Evolutionary conservation across 148 eudicot genomes (phyloP), one percentile per base, ranked within the genome.

Genomic region (Heliamphora exappendiculata): DNA sequence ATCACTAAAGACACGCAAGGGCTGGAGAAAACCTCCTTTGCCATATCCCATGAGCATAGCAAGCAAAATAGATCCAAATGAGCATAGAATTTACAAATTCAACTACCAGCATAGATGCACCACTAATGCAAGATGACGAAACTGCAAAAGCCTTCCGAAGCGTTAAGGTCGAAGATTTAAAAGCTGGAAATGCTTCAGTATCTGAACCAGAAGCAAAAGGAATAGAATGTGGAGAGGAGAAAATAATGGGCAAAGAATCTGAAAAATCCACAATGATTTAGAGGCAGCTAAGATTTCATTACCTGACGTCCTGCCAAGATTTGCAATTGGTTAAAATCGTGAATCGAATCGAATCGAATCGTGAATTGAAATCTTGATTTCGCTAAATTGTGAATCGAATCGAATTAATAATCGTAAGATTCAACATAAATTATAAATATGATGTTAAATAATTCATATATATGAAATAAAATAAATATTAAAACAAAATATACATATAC

Each of bases 21-120:
- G 51, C 67, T 7, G 55, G 72, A 76, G 74, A 73, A 49, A 68
- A 60, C 53, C 50, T 50, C 72, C 37, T 37, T 55, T 72, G 67
- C 67, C 58, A 62, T 11, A 42, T 44, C 72, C 47, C 79, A 78
- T 57, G 74, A 80, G 73, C 76, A 77, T 45, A 51, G 75, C 80
- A 62, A 63, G 37, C 22, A 76, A 70, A 63, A 39, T 39, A 70
- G 45, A 58, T 49, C 14, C 54, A 67, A 75, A 51, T 54, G 77
- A 67, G 76, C 72, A 76, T 13, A 33, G 66, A 76, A 62, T 16
- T 5, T 20, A 37, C 37, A 36, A 70, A 41, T 41, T 45, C 70
- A 24, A 69, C 29, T 44, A 74, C 67, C 41, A 78, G 22, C 62
- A 50, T 41, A 63, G 68, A 72, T 44, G 42, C 59, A 49, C 45